Conservation (phyloP, 2,329 filamentous ascomycete species). For the Cladophialophora immunda region DNA sequence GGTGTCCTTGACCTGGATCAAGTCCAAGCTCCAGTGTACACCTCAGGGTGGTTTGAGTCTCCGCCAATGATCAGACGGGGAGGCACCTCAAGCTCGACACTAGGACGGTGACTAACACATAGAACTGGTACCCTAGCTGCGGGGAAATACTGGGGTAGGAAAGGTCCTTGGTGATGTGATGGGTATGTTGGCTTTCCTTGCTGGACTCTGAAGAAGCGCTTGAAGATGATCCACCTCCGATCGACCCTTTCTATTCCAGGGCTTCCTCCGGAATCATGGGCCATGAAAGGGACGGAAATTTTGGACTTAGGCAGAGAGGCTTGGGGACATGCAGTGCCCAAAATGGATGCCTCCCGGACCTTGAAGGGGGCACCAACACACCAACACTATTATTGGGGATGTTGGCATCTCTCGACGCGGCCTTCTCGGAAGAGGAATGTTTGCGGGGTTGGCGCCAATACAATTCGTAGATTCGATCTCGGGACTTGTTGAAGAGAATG, state of each 20-base stretch:
- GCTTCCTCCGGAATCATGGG: not conserved
- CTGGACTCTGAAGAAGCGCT: not conserved
- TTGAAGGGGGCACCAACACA: not conserved
- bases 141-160: conserved; percentile 38
- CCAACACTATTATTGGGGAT: too few relatives aligned
- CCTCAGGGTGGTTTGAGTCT: not conserved
- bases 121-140: conserved; percentile 20
- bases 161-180: conserved; percentile 23
- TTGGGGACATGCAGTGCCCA: not conserved
- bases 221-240: not conserved
- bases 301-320: not conserved
- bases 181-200: not conserved
- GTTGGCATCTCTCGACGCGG: conserved; percentile 6
- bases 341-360: not conserved
- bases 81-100: conserved; percentile 28
- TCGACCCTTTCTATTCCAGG: conserved; percentile 2
- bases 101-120: conserved; percentile 29
- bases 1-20: conserved; percentile 17
- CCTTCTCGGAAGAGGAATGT: conserved; percentile 34
- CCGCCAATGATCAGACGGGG: conserved; percentile 26
- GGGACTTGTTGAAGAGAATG: conserved; percentile 18
- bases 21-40: conserved; percentile 27
- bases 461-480: conserved; percentile 29
- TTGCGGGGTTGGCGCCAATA: conserved; percentile 36
- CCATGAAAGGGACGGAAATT: not conserved